Evolutionary conservation across 2,329 filamentous ascomycete species (phyloP).

Genomic region (Gnomoniopsis smithogilvyi): DNA sequence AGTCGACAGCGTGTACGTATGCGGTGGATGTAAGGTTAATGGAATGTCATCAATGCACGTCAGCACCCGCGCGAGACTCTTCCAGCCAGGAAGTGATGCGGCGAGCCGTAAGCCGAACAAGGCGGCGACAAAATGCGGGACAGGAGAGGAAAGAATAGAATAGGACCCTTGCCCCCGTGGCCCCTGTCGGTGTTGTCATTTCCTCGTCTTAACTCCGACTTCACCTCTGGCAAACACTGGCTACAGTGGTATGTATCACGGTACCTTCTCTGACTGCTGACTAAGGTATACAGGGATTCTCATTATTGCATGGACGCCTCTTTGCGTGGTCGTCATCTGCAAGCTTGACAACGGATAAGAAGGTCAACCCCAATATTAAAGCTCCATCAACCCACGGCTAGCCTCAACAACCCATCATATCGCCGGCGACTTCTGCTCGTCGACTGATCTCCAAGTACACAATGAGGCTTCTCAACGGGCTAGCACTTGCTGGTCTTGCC

Average conservation of each 20-base stretch:
- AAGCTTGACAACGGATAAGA: slow-evolving; percentile 10
- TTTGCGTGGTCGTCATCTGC: slow-evolving; percentile 11
- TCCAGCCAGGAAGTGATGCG: no score
- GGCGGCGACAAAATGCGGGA: neutral
- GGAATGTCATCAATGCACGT: neutral
- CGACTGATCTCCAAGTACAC: slow-evolving; percentile 4
- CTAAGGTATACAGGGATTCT: neutral
- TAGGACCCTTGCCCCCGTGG: no score
- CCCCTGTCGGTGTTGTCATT: neutral
- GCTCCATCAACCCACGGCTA: neutral
- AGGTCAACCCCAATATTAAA: neutral
- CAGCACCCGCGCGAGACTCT: no score
- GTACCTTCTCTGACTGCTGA: neutral
- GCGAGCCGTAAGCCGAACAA: neutral
- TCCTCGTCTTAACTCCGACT: neutral
- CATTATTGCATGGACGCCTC: neutral
- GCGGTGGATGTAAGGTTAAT: neutral
- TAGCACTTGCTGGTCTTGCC: slow-evolving; percentile 29
- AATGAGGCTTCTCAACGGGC: slow-evolving; percentile 30
- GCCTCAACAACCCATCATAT: neutral
- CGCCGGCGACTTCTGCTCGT: neutral
- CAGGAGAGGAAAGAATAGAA: no score
- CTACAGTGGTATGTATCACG: no score
- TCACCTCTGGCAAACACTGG: neutral
- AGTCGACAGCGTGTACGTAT: neutral